Percentiles rank a stretch among this genome's conserved stretches.
These are phyloP conservation scores for Botrytis pseudocinerea DNA, from an alignment of 2,329 filamentous ascomycete species.

Conservation along the genomic window DNA sequence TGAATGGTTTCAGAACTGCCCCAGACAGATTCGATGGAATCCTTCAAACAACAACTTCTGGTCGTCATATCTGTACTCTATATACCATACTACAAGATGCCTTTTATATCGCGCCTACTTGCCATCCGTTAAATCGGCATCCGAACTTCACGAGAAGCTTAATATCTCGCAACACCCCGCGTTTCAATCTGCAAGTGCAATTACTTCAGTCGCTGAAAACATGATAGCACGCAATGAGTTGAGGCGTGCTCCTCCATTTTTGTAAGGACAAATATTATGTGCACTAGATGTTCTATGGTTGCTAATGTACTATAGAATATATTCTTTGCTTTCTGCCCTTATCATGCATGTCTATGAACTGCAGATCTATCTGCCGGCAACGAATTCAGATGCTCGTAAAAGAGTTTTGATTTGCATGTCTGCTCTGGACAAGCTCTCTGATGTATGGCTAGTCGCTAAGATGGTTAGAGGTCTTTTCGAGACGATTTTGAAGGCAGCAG, in stretches of 20 bases:
- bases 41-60: slow-evolving; percentile 87
- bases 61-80: slow-evolving; percentile 88
- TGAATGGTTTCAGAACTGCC: slow-evolving; percentile 95
- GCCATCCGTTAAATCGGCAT: slow-evolving; percentile 70
- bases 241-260: slow-evolving; percentile 83
- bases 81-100: slow-evolving; percentile 95
- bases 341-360: slow-evolving; percentile 99
- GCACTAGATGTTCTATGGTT: neutral
- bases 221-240: slow-evolving; percentile 78
- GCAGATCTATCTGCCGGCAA: slow-evolving; percentile 82
- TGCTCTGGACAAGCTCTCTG: slow-evolving; percentile 88
- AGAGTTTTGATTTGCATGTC: slow-evolving; percentile 86
- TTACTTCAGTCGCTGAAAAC: slow-evolving; percentile 92
- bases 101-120: slow-evolving; percentile 94
- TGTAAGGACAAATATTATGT: neutral
- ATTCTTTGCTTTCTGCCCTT: slow-evolving; percentile 90
- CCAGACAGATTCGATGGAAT: slow-evolving; percentile 93
- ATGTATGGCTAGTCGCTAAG: slow-evolving; percentile 94
- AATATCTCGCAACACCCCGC: slow-evolving; percentile 93
- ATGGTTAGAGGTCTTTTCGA: slow-evolving; percentile 98
- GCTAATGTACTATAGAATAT: slow-evolving; percentile 70
- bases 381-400: slow-evolving; percentile 84
- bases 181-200: slow-evolving; percentile 93
- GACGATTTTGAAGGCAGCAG: slow-evolving; percentile 64
- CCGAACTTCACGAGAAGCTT: slow-evolving; percentile 71